phyloP scores from a whole-genome alignment of 371 early-diverging fungal genomes.

The Saksenaea oblongispora region DNA sequence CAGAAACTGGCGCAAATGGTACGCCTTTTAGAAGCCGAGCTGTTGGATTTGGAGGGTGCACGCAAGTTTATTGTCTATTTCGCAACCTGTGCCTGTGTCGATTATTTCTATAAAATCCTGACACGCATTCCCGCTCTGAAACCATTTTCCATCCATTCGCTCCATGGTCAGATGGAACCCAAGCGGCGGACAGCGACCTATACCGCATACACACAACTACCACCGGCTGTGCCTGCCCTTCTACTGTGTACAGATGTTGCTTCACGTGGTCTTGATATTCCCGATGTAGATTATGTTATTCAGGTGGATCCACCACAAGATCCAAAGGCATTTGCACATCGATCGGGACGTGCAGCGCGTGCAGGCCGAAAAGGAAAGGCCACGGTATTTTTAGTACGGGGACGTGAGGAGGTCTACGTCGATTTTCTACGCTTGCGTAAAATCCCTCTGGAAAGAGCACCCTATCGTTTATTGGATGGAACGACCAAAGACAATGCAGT shows the following conservation, averaged over 20 bases:
- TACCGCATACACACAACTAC: conserved; percentile 59
- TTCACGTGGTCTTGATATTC: conserved; percentile 97
- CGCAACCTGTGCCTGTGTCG: conserved; percentile 92
- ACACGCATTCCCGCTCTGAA: conserved; percentile 42
- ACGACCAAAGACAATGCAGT: conserved; percentile 18
- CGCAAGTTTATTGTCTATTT: conserved; percentile 94
- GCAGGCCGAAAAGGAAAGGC: conserved; percentile 90
- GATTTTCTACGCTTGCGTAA: conserved; percentile 87
- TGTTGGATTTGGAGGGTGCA: conserved; percentile 33
- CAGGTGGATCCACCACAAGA: conserved; percentile 98
- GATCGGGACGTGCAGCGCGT: conserved; percentile 98
- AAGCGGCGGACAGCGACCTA: conserved; percentile 77
- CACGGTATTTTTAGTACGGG: conserved; percentile 75
- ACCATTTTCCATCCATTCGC: conserved; percentile 66
- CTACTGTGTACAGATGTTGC: conserved; percentile 98
- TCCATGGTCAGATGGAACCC: conserved; percentile 94
- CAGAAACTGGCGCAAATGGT: conserved; percentile 82
- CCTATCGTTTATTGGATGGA: conserved; percentile 43
- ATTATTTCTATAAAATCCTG: conserved; percentile 83
- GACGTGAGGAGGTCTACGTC: conserved; percentile 89
- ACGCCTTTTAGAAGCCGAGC: conserved; percentile 47
- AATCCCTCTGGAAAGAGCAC: conserved; percentile 67
- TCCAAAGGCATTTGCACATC: conserved; percentile 94
- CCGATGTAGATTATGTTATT: conserved; percentile 94
- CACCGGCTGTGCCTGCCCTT: conserved; percentile 67